Conservation (phyloP, 148 eudicot genomes). For the Nepenthes gracilis region DNA sequence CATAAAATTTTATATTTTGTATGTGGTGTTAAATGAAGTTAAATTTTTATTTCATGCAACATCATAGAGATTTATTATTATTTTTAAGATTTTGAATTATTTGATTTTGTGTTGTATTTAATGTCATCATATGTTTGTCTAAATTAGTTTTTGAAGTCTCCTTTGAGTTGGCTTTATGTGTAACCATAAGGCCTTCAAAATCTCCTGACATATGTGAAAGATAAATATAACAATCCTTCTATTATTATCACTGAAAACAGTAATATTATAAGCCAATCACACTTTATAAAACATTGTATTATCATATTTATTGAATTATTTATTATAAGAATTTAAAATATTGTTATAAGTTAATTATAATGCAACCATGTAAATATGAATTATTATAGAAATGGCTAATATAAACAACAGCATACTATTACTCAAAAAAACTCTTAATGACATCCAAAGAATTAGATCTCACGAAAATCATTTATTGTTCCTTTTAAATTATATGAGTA, state of each 20-base stretch:
- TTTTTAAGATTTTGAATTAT: neutral
- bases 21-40: neutral
- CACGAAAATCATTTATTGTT: constrained; percentile 18
- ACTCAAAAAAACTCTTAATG: constrained; percentile 13
- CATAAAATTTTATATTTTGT: too few species aligned
- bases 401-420: constrained; percentile 8
- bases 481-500: constrained; percentile 10
- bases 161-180: constrained; percentile 16
- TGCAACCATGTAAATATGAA: neutral
- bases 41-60: too few species aligned
- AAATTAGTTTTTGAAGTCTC: too few species aligned
- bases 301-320: too few species aligned
- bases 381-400: constrained; percentile 13
- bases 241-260: constrained; percentile 27
- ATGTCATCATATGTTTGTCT: too few species aligned
- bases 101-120: neutral
- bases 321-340: neutral
- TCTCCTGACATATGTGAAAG: constrained; percentile 9
- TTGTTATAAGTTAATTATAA: neutral
- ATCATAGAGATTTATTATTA: neutral
- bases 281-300: neutral
- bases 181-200: constrained; percentile 27
- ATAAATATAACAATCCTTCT: constrained; percentile 15
- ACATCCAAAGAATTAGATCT: constrained; percentile 13
- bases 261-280: neutral